Percentiles rank a stretch among this genome's conserved stretches.
Conservation (phyloP, 257 asterid genomes). For the Salvia hispanica region DNA sequence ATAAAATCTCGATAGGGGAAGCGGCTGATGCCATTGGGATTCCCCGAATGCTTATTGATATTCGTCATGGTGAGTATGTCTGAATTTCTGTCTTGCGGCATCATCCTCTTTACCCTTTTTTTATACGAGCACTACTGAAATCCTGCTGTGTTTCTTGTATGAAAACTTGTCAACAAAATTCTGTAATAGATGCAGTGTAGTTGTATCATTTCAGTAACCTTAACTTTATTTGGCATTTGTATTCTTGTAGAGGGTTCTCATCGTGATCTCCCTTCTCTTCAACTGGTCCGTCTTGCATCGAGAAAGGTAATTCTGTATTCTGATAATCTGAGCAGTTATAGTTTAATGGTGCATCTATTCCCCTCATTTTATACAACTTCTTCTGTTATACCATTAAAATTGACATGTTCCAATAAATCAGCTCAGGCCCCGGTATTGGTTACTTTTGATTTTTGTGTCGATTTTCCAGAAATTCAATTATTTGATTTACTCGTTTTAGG, state of each 20-base stretch:
- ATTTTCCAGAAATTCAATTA: background rate
- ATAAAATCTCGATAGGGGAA: conserved; percentile 71
- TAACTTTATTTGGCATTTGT: conserved; percentile 24
- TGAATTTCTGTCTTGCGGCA: conserved; percentile 19
- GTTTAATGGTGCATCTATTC: conserved; percentile 7
- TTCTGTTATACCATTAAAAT: background rate
- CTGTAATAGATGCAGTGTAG: background rate
- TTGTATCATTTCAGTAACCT: background rate
- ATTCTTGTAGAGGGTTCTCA: conserved; percentile 83
- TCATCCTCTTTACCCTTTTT: background rate
- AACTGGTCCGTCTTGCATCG: conserved; percentile 76
- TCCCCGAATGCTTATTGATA: conserved; percentile 88
- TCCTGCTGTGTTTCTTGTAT: background rate
- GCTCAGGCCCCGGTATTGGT: background rate
- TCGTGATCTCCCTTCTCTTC: conserved; percentile 91
- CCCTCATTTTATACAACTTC: background rate
- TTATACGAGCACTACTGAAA: background rate
- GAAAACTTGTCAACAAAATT: background rate
- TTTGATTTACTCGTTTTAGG: background rate
- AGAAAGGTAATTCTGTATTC: conserved; percentile 51
- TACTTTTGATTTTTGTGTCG: background rate
- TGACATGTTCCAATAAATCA: background rate
- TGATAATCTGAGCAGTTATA: background rate
- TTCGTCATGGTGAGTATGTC: conserved; percentile 75
- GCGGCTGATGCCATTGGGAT: conserved; percentile 80